A percentile compares a stretch with the other conserved stretches of the same genome.
Evolutionary conservation across 1,284 basidiomycete genomes (phyloP).

Genomic region (Cutaneotrichosporon cavernicola): DNA sequence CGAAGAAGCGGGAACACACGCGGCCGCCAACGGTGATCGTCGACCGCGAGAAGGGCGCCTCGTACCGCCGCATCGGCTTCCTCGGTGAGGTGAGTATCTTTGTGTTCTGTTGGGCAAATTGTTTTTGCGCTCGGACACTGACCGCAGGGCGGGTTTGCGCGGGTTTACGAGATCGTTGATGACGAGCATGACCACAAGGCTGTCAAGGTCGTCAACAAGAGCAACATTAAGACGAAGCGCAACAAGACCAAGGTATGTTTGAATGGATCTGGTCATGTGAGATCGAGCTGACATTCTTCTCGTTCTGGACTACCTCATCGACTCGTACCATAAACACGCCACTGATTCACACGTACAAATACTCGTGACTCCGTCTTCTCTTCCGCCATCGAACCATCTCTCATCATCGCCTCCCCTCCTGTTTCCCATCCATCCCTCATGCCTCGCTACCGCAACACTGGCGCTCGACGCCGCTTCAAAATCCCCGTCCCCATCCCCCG

Average conservation of each 20-base stretch:
- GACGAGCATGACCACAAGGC: conserved; percentile 64
- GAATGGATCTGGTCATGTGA: neutral
- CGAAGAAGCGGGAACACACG: conserved; percentile 68
- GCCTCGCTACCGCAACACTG: too few relatives aligned
- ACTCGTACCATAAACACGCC: neutral
- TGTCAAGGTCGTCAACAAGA: conserved; percentile 84
- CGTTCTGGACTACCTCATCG: neutral
- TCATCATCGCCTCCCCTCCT: neutral
- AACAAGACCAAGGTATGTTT: conserved; percentile 79
- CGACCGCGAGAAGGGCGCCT: conserved; percentile 62
- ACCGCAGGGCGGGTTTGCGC: conserved; percentile 78
- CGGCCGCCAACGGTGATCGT: conserved; percentile 75
- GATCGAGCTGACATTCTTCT: neutral
- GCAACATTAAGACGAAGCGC: conserved; percentile 81
- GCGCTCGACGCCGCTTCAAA: neutral
- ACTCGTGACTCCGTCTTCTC: neutral
- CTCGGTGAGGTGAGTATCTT: conserved; percentile 72
- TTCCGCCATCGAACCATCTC: neutral
- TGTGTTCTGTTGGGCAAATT: neutral
- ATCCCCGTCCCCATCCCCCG: conserved; percentile 1
- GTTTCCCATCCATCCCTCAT: neutral
- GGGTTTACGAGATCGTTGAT: conserved; percentile 85
- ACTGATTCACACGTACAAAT: neutral
- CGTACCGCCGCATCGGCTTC: conserved; percentile 72
- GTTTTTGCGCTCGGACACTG: neutral